Evolutionary conservation across 1,139 yeast genomes (phyloP), one percentile per base, ranked within the genome.

Genomic region (Yamadazyma siamensis): DNA sequence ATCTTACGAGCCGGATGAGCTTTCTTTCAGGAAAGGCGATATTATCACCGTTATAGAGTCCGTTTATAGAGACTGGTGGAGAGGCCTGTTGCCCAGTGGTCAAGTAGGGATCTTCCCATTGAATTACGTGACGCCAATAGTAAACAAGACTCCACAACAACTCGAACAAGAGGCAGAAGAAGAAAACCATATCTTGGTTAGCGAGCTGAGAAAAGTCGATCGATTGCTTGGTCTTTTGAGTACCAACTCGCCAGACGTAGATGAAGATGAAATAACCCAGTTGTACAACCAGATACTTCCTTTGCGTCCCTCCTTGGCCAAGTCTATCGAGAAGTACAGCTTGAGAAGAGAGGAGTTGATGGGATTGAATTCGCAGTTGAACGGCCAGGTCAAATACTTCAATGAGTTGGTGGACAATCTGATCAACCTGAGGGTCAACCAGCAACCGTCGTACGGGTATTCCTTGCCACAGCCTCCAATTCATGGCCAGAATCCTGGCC

Each of bases 21-120:
- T 83, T 15, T 77, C 87, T 0, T 82, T 83, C 52, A 66, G 76
- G 27, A 80, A 78, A 45, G 89, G 87, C 14, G 94, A 83, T 50
- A 65, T 80, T 3, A 89, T 91, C 29, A 81, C 83, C 1, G 95
- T 91, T 1, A 71, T 89, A 28, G 97, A 88, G 48, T 75, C 85
- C 12, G 95, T 85, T 5, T 88, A 88, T 56, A 72, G 87, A 39
- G 97, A 91, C 53, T 91, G 98, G 98, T 86, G 96, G 84, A 72
- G 87, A 44, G 98, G 98, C 4, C 77, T 91, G 4, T 61, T 89
- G 31, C 58, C 71, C 4, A 71, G 75, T 35, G 96, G 96, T 0
- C 71, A 71, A 34, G 68, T 78, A 27, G 98, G 98, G 17, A 82
- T 91, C n/a, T 88, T 91, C 59, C 98, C 98, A 0, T 70, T 86